Base-by-base conservation (phyloP, 2,329 filamentous ascomycete species). In the Botryotinia narcissicola region DNA sequence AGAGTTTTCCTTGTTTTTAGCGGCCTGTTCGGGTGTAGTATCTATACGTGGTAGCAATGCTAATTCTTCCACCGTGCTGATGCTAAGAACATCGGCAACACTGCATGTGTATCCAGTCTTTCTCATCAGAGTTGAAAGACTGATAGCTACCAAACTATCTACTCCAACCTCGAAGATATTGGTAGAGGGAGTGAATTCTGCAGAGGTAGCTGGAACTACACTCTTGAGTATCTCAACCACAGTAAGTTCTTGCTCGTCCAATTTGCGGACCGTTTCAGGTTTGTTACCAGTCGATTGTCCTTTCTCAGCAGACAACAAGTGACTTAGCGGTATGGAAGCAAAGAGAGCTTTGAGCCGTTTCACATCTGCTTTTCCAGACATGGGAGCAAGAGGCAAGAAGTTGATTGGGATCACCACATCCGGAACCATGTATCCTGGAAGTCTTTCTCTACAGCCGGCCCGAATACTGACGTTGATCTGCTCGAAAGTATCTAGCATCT, bases 391-490 rank as follows among this genome's bases (percentile, higher is more conserved):
- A 29, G 67, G 67, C 29, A 70, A n/a, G 32, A 42, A 70, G 29
- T 25, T 70, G 40, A 70, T 29, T 25, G 51, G 67, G 35, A 70
- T 61, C 42, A 70, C 67, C 37, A 70, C 67, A 46, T 61, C 67
- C 16, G 67, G 67, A 42, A 70, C 67, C 67, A 70, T 70, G 20
- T 71, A 71, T 22, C 40, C 44, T 32, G 70, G 44, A 16, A 71
- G 80, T 42, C 85, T 82, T 37, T 70, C 40, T 35, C 67, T 70
- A 44, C 67, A 70, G 35, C 54, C 51, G 35, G 80, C 78, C 61
- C 82, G 81, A 42, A 84, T 80, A 42, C 76, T 82, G 70, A 83
- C 83, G 77, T 85, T 81, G 4, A 86, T 79, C 42, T 62, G 29
- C 35, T 63, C 60, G 22, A 71, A 71, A 63, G 44, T 51, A 29